Percentiles rank a stretch among this genome's conserved stretches.
Evolutionary conservation across 257 asterid species (phyloP).

Genomic region (Solanum tarapatanum): DNA sequence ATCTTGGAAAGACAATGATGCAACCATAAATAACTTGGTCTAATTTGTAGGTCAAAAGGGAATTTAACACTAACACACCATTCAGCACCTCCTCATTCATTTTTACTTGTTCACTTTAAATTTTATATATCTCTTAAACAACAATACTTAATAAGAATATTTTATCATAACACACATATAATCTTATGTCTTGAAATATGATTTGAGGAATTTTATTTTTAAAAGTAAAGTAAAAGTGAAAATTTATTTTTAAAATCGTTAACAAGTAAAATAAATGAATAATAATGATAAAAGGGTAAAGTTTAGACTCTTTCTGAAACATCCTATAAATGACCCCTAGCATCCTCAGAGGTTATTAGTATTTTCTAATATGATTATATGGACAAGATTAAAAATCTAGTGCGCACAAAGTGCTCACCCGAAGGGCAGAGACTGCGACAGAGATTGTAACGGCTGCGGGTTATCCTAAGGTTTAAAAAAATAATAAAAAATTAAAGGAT

Average conservation of each 20-base stretch:
- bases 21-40: background rate
- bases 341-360: background rate
- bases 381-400: background rate
- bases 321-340: background rate
- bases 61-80: background rate
- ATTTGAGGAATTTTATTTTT: background rate
- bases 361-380: no score
- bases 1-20: conserved; percentile 11
- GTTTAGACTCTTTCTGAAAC: background rate
- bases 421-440: no score
- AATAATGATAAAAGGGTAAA: no score
- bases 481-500: background rate
- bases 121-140: background rate
- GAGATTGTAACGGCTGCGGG: no score
- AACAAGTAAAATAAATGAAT: no score
- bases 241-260: no score
- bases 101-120: background rate
- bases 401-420: no score
- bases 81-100: background rate
- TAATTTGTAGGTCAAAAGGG: background rate
- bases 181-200: background rate
- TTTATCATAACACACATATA: no score
- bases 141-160: no score
- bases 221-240: no score
- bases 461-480: no score